A percentile compares a stretch with the other conserved stretches of the same genome.
Conservation (phyloP, 306 rosid species). For the Lathyrus sativus region DNA sequence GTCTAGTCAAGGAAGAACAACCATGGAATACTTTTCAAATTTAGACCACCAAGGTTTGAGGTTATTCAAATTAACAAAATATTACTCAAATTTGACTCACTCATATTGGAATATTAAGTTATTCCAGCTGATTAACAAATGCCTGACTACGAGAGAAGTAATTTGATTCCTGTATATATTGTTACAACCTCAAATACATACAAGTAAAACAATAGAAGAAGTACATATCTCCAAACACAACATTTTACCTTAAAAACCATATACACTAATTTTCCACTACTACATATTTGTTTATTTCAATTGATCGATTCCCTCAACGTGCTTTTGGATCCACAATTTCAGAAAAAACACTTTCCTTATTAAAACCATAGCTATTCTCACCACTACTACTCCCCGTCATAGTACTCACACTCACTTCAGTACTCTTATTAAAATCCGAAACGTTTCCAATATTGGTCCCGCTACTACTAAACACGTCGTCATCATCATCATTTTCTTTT, state of each 20-base stretch:
- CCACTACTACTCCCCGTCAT: slow-evolving; percentile 13
- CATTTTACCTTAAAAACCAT: neutral
- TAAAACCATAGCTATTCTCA: neutral
- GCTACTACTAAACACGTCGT: slow-evolving; percentile 40
- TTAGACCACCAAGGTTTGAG: too few species aligned
- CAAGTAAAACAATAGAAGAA: neutral
- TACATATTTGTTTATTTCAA: neutral
- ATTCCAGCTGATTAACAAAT: neutral
- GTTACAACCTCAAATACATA: neutral
- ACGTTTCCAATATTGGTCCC: slow-evolving; percentile 32
- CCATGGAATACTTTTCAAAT: too few species aligned
- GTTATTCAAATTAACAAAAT: neutral
- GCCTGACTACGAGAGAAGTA: neutral
- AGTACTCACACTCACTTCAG: slow-evolving; percentile 32
- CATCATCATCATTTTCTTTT: slow-evolving; percentile 20
- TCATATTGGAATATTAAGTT: neutral
- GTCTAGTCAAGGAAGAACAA: too few species aligned
- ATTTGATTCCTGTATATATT: neutral
- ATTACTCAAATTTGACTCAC: neutral
- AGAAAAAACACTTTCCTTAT: slow-evolving; percentile 35
- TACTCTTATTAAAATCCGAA: slow-evolving; percentile 36
- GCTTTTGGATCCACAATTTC: slow-evolving; percentile 42
- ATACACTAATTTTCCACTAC: neutral
- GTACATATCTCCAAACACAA: neutral
- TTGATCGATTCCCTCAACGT: neutral